phyloP scores from a whole-genome alignment of 768 basidiomycete species.

The Lentinula sp. region DNA sequence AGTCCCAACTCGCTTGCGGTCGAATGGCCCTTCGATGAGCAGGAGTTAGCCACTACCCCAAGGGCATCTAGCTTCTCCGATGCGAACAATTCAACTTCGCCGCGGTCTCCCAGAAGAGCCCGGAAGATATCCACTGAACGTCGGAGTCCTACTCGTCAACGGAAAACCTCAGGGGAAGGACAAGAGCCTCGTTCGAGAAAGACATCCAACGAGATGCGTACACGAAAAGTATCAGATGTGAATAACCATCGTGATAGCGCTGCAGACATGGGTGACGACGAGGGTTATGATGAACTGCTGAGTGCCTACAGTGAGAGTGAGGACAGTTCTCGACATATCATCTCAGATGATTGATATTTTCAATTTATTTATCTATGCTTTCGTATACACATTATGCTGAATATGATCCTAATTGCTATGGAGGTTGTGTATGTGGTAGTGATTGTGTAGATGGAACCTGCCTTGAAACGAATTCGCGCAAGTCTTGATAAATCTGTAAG shows the following conservation, averaged over 20 bases:
- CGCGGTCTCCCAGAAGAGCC: slow-evolving; percentile 23
- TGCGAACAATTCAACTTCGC: slow-evolving; percentile 19
- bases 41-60: slow-evolving; percentile 51
- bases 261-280: slow-evolving; percentile 72
- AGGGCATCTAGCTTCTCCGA: slow-evolving; percentile 42
- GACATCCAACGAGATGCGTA: slow-evolving; percentile 31
- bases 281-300: slow-evolving; percentile 66
- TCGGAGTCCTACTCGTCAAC: slow-evolving; percentile 13
- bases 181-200: slow-evolving; percentile 36
- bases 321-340: slow-evolving; percentile 25
- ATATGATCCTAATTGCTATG: background rate
- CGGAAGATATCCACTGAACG: slow-evolving; percentile 37
- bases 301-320: slow-evolving; percentile 77
- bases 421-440: background rate
- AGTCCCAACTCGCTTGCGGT: slow-evolving; percentile 37
- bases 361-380: background rate
- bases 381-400: background rate
- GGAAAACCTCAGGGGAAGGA: slow-evolving; percentile 27
- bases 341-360: background rate
- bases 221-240: slow-evolving; percentile 41
- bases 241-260: slow-evolving; percentile 49
- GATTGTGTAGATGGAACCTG: background rate
- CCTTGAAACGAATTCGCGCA: background rate
- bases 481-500: slow-evolving; percentile 44
- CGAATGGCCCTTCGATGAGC: slow-evolving; percentile 46